Percentiles rank a stretch among this genome's conserved stretches.
Conservation (phyloP, 2,329 filamentous ascomycete species). For the Diaporthe vexans region DNA sequence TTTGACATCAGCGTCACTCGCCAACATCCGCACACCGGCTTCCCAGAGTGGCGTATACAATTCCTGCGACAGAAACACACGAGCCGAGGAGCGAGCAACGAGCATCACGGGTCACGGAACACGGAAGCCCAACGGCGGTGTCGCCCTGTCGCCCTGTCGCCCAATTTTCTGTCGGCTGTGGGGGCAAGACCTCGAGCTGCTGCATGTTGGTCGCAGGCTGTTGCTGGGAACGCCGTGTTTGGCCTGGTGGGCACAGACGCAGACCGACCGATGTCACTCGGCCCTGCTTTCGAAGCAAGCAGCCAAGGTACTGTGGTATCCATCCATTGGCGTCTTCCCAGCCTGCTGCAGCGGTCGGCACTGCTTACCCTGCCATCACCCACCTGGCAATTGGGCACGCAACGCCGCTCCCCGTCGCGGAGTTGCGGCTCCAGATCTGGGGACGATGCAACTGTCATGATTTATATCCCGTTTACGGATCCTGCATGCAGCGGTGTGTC, state of each 20-base stretch:
- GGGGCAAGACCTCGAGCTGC: too few species aligned
- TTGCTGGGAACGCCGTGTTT: too few species aligned
- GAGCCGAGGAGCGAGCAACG: neutral
- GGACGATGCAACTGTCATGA: slow-evolving; percentile 12
- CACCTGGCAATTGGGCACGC: neutral
- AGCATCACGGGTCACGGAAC: too few species aligned
- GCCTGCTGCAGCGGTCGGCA: neutral
- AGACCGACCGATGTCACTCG: slow-evolving; percentile 22
- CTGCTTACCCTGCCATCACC: neutral
- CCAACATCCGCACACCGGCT: neutral
- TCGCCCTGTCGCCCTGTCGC: neutral
- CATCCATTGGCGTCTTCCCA: neutral
- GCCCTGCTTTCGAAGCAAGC: slow-evolving; percentile 7
- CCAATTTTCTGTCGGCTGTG: too few species aligned
- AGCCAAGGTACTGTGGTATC: too few species aligned
- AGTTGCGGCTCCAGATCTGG: neutral
- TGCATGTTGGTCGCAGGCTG: too few species aligned
- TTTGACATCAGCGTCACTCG: slow-evolving; percentile 29
- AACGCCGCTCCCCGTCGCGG: neutral
- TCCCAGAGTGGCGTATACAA: neutral
- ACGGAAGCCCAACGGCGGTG: neutral
- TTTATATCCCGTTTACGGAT: slow-evolving; percentile 23
- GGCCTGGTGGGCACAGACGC: neutral
- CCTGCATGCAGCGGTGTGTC: slow-evolving; percentile 30
- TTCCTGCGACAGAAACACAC: neutral